Base-by-base conservation (phyloP, 2,329 filamentous ascomycete species). In the Penicillium sp. region DNA sequence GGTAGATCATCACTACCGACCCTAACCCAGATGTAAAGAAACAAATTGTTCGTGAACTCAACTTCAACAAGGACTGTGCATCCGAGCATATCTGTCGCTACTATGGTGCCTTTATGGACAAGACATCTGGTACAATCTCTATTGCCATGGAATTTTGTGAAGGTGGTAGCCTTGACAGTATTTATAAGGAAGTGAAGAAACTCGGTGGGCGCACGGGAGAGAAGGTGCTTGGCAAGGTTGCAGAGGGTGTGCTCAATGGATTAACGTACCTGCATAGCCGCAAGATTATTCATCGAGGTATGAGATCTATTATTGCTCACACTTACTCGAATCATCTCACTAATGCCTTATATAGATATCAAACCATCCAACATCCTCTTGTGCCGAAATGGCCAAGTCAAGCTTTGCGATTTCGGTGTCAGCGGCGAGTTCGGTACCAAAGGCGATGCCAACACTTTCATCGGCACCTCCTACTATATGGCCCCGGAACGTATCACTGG, bases 91-190 rank as follows among this genome's bases (percentile, higher is more conserved):
- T 99, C 69, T 99, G 95, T 78, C 87, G 90, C 62, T 99, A 99
- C 78, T 99, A 97, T 70, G 95, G 95, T 62, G 93, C 93, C 42
- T 99, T 98, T 73, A 91, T 96, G 73, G 93, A 99, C 72, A 90
- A 95, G 57, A 89, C 91, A n/a, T 96, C 91, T 10, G 91, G 93
- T 50, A 98, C 93, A 48, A 98, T 99, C 65, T 96, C 91, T 48
- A 99, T 99, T 71, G 93, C 92, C 56, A 99, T 99, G 95, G 95
- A 99, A 74, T 98, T 96, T 69, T 99, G 95, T 73, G 95, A 98
- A 76, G 95, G 95, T 56, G 95, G 95, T 52, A 96, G 91, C 47
- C 84, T 99, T 21, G 93, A 99, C 78, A 95, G 91, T 72, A 95
- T 99, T 63, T 99, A 99, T 80, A 91, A 91, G 65, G 95, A 99